phyloP scores from a whole-genome alignment of 208 protist species.

The Histomonas meleagridis region DNA sequence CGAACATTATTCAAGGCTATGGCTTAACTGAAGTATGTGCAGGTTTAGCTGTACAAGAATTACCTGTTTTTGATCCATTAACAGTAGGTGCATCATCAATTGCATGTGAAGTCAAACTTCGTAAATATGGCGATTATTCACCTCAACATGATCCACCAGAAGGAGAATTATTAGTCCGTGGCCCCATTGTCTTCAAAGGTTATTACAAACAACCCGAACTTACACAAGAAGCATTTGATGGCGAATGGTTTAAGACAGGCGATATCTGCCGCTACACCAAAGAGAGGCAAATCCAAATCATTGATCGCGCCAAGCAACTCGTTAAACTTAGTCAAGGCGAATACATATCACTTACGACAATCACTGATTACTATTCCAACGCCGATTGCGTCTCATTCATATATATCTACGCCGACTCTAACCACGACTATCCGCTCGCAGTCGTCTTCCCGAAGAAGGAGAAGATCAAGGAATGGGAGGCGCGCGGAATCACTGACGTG shows the following conservation, averaged over 20 bases:
- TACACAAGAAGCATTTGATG: conserved; percentile 35
- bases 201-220: conserved; percentile 16
- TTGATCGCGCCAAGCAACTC: neutral
- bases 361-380: neutral
- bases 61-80: neutral
- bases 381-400: neutral
- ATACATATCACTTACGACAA: neutral
- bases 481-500: neutral
- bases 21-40: conserved; percentile 2
- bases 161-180: neutral
- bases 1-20: conserved; percentile 42
- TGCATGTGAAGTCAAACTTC: neutral
- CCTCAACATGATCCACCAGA: neutral
- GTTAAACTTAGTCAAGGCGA: neutral
- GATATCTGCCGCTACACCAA: neutral
- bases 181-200: neutral
- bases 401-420: neutral
- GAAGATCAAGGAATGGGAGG: neutral
- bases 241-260: conserved; percentile 16
- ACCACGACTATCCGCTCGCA: neutral
- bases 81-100: neutral
- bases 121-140: neutral
- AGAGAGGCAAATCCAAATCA: neutral
- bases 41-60: neutral
- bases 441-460: neutral